A percentile compares a stretch with the other conserved stretches of the same genome.
Conservation (phyloP, 208 protist genomes). For the Plasmodiophora brassicae region DNA sequence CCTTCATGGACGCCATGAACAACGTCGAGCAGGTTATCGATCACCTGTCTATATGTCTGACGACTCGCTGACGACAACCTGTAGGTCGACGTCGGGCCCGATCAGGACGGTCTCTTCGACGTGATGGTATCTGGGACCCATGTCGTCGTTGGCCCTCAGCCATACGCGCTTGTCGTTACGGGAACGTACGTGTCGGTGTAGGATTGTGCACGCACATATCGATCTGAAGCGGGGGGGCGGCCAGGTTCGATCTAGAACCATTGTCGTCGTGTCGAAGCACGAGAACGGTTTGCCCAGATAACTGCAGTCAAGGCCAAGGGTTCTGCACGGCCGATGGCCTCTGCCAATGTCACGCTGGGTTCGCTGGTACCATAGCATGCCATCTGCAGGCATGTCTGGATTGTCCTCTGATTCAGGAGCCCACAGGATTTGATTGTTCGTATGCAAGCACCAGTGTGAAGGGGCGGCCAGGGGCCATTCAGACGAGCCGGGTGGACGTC, state of each 20-base stretch:
- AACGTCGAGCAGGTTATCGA: conserved; percentile 12
- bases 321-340: not conserved
- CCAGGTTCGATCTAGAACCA: not conserved
- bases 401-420: not conserved
- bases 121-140: not conserved
- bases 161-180: not conserved
- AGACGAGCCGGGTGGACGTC: not conserved
- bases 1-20: not conserved
- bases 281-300: not conserved
- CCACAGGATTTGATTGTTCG: not conserved
- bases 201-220: not conserved
- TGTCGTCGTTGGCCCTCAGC: not conserved
- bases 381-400: not conserved
- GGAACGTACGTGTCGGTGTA: too few relatives aligned
- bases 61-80: not conserved
- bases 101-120: not conserved
- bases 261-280: not conserved
- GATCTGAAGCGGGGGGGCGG: not conserved
- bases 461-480: not conserved
- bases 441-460: not conserved
- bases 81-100: not conserved
- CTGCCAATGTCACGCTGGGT: not conserved
- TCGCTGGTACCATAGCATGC: not conserved
- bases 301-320: not conserved
- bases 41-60: not conserved